A percentile compares a stretch with the other conserved stretches of the same genome.
These are phyloP conservation scores for Uronychia setigera DNA, from an alignment of 73 alveolate genomes.

Conservation along the genomic window DNA sequence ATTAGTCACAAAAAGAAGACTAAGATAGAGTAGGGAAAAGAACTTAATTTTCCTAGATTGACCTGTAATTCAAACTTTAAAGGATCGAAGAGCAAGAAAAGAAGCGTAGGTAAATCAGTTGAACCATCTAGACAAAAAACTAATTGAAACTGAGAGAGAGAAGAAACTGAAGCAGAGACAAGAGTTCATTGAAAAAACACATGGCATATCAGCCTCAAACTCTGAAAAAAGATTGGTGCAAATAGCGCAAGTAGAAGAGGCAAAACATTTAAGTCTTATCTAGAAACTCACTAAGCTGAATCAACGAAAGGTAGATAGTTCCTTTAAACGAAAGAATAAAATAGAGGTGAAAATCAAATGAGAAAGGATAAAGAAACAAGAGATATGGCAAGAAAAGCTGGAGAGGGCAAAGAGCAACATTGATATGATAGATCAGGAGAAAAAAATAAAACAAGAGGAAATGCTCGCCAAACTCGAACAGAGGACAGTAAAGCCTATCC, in stretches of 20 bases:
- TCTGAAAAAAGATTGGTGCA: background rate
- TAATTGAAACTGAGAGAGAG: background rate
- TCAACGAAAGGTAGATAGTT: background rate
- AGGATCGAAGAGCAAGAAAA: background rate
- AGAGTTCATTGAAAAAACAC: background rate
- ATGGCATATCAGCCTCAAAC: background rate
- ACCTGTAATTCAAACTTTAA: background rate
- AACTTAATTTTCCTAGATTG: background rate
- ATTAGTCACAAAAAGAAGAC: background rate
- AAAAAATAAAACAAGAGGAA: background rate
- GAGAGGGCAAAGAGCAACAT: background rate
- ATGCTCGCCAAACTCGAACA: background rate
- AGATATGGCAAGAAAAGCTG: background rate
- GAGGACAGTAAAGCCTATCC: background rate
- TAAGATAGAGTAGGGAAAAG: background rate
- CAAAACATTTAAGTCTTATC: background rate
- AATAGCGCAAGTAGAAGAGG: background rate
- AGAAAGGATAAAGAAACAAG: background rate
- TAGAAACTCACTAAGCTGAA: background rate
- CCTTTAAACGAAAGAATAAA: background rate
- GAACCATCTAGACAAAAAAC: too few relatives aligned
- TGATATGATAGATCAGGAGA: background rate
- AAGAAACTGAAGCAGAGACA: background rate
- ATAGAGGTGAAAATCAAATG: background rate
- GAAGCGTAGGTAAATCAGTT: background rate